Evolutionary conservation across 345 rosid species (phyloP).

Genomic region (Acer campestre): DNA sequence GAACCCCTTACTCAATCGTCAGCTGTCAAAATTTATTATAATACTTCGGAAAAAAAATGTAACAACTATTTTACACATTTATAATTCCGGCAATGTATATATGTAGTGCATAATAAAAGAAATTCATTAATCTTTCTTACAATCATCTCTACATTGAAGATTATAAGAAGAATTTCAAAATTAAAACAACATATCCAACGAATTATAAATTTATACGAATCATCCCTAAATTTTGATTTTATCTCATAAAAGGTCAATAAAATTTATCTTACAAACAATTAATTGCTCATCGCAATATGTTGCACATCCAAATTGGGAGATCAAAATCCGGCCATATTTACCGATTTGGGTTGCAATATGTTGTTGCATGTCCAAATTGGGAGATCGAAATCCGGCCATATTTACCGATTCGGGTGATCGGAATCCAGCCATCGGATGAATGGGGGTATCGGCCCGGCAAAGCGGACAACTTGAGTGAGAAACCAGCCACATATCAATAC

Average conservation of each 20-base stretch:
- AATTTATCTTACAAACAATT: neutral
- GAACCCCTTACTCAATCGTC: too few species aligned
- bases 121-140: too few species aligned
- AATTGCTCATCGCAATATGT: neutral
- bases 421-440: neutral
- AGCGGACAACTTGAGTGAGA: conserved; percentile 41
- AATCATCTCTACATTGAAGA: too few species aligned
- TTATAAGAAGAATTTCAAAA: too few species aligned
- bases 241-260: too few species aligned
- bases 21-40: too few species aligned
- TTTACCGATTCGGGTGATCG: neutral
- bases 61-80: too few species aligned
- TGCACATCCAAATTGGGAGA: conserved; percentile 1
- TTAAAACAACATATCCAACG: neutral
- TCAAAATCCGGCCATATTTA: too few species aligned
- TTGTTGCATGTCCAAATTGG: neutral
- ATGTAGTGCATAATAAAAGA: neutral
- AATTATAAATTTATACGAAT: neutral
- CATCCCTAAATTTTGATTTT: neutral
- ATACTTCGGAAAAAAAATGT: too few species aligned
- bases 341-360: neutral
- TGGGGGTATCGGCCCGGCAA: conserved; percentile 2
- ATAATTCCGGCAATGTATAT: too few species aligned
- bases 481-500: conserved; percentile 43
- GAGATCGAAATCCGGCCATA: neutral